These are phyloP conservation scores for Rhizophlyctis rosea DNA, from an alignment of 192 early-diverging fungal species.

Conservation along the genomic window DNA sequence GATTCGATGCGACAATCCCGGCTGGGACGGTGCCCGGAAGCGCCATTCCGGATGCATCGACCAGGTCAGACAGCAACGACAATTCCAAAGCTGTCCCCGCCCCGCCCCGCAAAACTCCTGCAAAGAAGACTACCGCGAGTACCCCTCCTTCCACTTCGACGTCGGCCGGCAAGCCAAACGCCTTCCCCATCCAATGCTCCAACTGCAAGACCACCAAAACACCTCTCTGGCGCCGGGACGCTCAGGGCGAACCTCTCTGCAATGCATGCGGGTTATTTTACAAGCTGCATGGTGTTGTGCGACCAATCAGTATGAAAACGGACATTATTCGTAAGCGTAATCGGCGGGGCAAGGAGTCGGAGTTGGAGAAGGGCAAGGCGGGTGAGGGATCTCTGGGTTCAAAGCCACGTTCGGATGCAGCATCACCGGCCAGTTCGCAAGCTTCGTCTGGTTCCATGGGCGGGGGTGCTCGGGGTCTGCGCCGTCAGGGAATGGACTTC, in stretches of 20 bases:
- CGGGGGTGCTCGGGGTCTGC: background rate
- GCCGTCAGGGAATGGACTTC: background rate
- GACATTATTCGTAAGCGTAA: slow-evolving; percentile 91
- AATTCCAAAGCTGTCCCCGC: background rate
- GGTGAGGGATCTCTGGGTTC: background rate
- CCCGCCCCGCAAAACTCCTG: background rate
- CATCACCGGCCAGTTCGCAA: background rate
- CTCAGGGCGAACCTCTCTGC: slow-evolving; percentile 85
- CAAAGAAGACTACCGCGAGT: background rate
- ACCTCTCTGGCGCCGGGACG: slow-evolving; percentile 91
- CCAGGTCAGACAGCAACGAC: background rate
- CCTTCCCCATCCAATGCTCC: slow-evolving; percentile 44
- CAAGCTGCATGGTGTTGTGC: slow-evolving; percentile 86
- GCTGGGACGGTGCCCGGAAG: slow-evolving; percentile 4
- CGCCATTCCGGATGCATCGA: background rate
- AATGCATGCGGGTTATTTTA: slow-evolving; percentile 95
- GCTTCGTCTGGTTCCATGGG: background rate
- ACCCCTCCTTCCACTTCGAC: slow-evolving; percentile 10
- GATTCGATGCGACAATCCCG: background rate
- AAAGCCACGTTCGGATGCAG: background rate
- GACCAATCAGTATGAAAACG: slow-evolving; percentile 86
- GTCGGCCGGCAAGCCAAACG: background rate
- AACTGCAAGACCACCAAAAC: slow-evolving; percentile 91
- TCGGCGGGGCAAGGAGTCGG: slow-evolving; percentile 49
- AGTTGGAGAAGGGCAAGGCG: slow-evolving; percentile 12